Base-by-base conservation (phyloP, 2,329 filamentous ascomycete genomes). In the Amauroascus verrucosus region DNA sequence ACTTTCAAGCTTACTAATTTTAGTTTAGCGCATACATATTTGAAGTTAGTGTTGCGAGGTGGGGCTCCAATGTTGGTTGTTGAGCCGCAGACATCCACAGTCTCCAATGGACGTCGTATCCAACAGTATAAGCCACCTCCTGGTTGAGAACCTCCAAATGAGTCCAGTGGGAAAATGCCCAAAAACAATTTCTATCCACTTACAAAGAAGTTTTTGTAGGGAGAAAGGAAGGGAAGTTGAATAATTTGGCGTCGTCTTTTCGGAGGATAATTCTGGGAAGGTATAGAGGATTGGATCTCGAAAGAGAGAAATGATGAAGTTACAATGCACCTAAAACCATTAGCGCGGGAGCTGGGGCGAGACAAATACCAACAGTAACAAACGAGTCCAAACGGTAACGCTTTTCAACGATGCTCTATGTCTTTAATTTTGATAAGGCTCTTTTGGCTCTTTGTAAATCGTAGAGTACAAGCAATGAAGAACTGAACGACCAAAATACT, bases 91-190 rank as follows among this genome's bases (percentile, higher is more conserved):
- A 35, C 1, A 3, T 11, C 7, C 6, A 30, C 26, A 30, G 26
- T 13, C 3, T 40, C 37, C n/a, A 33, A 9, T 2, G 22, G 22
- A 16, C 9, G 16, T 47, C 28, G 44, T 33, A 47, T 33, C 44
- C 44, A 47, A 33, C 44, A 20, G 44, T 8, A 33, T 33, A 20
- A 33, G 44, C 44, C 44, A 47, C 44, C 44, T 33, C 26, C 44
- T 47, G 44, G 44, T 20, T 47, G 26, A 47, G n/a, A 18, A 8
- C 18, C 14, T 24, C 44, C 44, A 33, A 47, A 2, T 33, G 26
- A 33, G 28, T 4, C 8, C 44, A 18, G n/a, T 13, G 7, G 13
- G 14, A 7, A 7, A 11, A 9, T 6, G 8, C 26, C 9, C 6
- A 28, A 33, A 24, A 8, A 24, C 11, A 22, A 20, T 41, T 22